Evolutionary conservation across 2,329 filamentous ascomycete species (phyloP).

Genomic region (Blumeria hordei): DNA sequence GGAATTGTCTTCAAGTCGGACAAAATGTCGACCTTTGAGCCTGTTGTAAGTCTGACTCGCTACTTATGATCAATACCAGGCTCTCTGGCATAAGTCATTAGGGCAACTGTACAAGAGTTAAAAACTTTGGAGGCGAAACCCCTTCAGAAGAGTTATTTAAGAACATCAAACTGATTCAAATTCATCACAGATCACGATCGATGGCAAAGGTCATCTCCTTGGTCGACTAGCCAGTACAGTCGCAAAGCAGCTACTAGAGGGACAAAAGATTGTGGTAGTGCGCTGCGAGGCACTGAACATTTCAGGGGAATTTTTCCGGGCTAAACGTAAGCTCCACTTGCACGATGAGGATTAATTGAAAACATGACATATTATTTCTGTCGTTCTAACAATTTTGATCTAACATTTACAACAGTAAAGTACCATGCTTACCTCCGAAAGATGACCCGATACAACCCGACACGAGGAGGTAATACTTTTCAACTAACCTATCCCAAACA

Average conservation of each 20-base stretch:
- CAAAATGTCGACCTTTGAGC: constrained; percentile 46
- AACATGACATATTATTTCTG: background rate
- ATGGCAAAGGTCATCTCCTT: constrained; percentile 99
- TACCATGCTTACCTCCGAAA: constrained; percentile 99
- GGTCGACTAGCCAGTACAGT: constrained; percentile 95
- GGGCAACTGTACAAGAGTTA: background rate
- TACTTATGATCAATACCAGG: background rate
- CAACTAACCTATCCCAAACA: background rate
- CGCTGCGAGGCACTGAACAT: constrained; percentile 99
- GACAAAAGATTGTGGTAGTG: constrained; percentile 98
- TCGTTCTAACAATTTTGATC: background rate
- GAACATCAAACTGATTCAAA: constrained; percentile 9
- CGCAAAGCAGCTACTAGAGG: constrained; percentile 95
- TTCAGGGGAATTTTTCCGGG: constrained; percentile 99
- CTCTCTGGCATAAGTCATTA: no score
- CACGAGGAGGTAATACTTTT: constrained; percentile 52
- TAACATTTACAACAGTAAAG: constrained; percentile 49
- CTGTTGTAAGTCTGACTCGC: constrained; percentile 33
- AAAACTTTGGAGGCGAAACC: background rate
- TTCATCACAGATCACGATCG: constrained; percentile 64
- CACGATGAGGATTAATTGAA: background rate
- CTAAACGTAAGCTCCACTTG: constrained; percentile 72
- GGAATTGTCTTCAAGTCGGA: constrained; percentile 16
- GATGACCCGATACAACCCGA: constrained; percentile 99
- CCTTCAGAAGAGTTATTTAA: background rate